Evolutionary conservation across 768 basidiomycete species (phyloP).

Genomic region (Gymnopilus dilepis): DNA sequence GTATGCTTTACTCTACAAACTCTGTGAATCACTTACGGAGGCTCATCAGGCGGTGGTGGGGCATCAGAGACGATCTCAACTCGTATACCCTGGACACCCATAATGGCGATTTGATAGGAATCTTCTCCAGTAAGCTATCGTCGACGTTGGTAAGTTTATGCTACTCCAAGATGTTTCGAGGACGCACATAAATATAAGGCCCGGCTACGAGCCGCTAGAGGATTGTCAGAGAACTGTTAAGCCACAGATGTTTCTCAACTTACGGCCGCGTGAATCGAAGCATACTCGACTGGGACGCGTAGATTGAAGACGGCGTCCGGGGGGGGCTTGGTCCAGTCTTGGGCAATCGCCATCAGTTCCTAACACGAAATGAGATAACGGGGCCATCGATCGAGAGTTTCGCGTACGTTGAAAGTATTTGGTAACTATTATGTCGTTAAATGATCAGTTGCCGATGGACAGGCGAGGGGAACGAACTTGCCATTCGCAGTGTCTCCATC

Average conservation of each 20-base stretch:
- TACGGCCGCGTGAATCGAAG: conserved; percentile 83
- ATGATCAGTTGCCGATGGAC: background rate
- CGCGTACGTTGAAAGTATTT: conserved; percentile 64
- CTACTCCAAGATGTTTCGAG: conserved; percentile 5
- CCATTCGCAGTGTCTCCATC: conserved; percentile 86
- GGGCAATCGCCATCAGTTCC: conserved; percentile 82
- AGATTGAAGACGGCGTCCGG: conserved; percentile 77
- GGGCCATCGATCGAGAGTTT: background rate
- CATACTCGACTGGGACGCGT: conserved; percentile 87
- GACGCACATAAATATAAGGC: conserved; percentile 80
- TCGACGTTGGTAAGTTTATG: conserved; percentile 14
- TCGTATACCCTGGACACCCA: conserved; percentile 80
- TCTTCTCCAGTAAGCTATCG: conserved; percentile 84
- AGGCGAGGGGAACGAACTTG: conserved; percentile 31
- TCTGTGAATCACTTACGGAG: conserved; percentile 62
- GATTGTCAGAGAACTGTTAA: conserved; percentile 23
- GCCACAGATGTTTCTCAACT: conserved; percentile 33
- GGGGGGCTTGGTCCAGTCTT: conserved; percentile 88
- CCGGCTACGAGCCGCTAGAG: conserved; percentile 77
- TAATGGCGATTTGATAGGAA: conserved; percentile 87
- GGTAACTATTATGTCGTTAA: conserved; percentile 58
- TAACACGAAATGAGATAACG: conserved; percentile 33
- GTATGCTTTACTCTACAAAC: conserved; percentile 26
- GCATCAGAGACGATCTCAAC: conserved; percentile 88
- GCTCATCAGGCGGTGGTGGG: conserved; percentile 84